Conservation (phyloP, 768 basidiomycete species). For the Fistulinella prunicolor region DNA sequence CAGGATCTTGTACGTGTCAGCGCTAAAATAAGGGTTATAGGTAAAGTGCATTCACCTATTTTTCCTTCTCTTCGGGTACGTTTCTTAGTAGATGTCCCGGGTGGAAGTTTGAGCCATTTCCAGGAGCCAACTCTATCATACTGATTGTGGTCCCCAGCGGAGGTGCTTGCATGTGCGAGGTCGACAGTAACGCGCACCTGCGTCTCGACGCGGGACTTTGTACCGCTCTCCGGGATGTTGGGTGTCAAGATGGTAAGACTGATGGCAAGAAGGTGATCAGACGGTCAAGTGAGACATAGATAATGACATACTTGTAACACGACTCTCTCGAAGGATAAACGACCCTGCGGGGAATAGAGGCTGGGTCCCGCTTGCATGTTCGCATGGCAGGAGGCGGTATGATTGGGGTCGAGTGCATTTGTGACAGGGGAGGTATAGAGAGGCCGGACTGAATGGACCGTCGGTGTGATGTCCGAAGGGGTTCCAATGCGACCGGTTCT, state of each 20-base stretch:
- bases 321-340: conserved; percentile 70
- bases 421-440: conserved; percentile 34
- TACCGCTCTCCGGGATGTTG: conserved; percentile 76
- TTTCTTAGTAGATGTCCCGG: conserved; percentile 80
- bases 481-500: conserved; percentile 30
- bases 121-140: conserved; percentile 86
- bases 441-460: conserved; percentile 29
- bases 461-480: conserved; percentile 32
- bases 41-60: conserved; percentile 51
- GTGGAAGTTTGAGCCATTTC: conserved; percentile 82
- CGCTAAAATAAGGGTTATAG: conserved; percentile 1
- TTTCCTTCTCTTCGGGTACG: conserved; percentile 81
- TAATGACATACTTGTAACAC: conserved; percentile 63
- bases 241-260: conserved; percentile 83
- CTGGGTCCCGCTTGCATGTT: conserved; percentile 53
- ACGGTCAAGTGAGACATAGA: conserved; percentile 3
- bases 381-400: conserved; percentile 64
- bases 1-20: conserved; percentile 52
- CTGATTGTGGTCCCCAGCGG: conserved; percentile 55
- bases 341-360: conserved; percentile 52
- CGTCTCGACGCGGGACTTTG: conserved; percentile 93
- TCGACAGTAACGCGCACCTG: conserved; percentile 86
- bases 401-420: conserved; percentile 54
- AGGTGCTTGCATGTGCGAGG: conserved; percentile 62
- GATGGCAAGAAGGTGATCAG: conserved; percentile 17